Percentiles rank a stretch among this genome's conserved stretches.
These are phyloP conservation scores for Mrakia hoshinonis DNA, from an alignment of 768 basidiomycete genomes.

Conservation along the genomic window DNA sequence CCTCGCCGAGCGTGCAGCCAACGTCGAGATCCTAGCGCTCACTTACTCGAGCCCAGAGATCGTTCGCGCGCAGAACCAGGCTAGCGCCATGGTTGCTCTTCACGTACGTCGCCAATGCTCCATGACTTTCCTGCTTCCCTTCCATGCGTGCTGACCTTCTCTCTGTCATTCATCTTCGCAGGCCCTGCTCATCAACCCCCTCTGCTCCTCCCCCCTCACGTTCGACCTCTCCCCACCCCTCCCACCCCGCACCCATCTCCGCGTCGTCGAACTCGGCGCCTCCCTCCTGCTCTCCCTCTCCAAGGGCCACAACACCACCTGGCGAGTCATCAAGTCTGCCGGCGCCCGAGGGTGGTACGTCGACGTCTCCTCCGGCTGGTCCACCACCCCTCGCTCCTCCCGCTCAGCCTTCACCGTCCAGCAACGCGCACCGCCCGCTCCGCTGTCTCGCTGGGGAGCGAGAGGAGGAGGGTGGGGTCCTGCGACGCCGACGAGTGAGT, in stretches of 20 bases:
- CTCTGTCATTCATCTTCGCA: conserved; percentile 36
- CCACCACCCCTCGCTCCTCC: conserved; percentile 45
- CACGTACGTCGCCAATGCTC: conserved; percentile 1
- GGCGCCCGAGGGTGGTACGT: conserved; percentile 94
- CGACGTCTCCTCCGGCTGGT: conserved; percentile 73
- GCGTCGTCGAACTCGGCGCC: conserved; percentile 77
- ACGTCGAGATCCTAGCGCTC: conserved; percentile 79
- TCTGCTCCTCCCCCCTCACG: conserved; percentile 69
- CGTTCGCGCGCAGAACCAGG: conserved; percentile 23
- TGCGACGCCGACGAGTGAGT: background rate
- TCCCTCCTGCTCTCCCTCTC: conserved; percentile 63
- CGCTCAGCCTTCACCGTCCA: conserved; percentile 29
- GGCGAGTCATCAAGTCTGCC: conserved; percentile 84
- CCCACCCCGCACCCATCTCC: conserved; percentile 58
- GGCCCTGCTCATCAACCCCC: conserved; percentile 63
- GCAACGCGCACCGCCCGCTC: conserved; percentile 1
- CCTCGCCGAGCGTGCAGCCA: conserved; percentile 56
- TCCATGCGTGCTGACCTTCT: background rate
- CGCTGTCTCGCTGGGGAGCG: background rate
- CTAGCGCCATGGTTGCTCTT: conserved; percentile 15
- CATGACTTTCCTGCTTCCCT: conserved; percentile 49
- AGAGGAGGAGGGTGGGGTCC: conserved; percentile 4
- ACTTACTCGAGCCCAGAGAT: conserved; percentile 62
- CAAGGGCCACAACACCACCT: conserved; percentile 62
- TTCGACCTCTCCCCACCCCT: conserved; percentile 46